Conservation (phyloP, 345 rosid species). For the Isatis tinctoria region DNA sequence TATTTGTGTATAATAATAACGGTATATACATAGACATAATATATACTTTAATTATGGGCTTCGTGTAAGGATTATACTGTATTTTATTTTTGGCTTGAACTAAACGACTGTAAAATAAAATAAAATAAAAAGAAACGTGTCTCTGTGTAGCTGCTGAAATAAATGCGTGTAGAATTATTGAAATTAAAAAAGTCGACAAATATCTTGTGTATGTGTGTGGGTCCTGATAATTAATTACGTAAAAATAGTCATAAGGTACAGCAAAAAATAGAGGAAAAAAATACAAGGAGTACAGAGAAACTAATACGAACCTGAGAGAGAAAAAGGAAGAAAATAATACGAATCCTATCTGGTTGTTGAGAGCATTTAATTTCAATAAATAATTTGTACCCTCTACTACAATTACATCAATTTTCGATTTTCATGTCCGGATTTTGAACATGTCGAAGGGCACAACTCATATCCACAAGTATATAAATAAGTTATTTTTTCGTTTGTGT, state of each 20-base stretch:
- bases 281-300: not conserved
- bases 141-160: not conserved
- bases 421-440: not conserved
- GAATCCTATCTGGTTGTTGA: conserved; percentile 24
- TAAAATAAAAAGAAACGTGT: not conserved
- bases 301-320: not conserved
- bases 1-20: not conserved
- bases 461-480: conserved; percentile 5
- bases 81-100: conserved; percentile 3
- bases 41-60: not conserved
- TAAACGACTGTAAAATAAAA: not conserved
- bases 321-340: not conserved
- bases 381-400: not conserved
- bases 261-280: not conserved
- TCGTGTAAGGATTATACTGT: not conserved
- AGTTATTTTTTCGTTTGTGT: not conserved
- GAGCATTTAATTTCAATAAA: conserved; percentile 8
- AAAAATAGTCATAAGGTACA: not conserved
- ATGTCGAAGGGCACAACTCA: no score
- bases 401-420: not conserved
- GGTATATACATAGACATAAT: not conserved
- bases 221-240: conserved; percentile 9
- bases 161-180: not conserved
- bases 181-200: not conserved
- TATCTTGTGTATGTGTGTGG: conserved; percentile 8